A percentile compares a stretch with the other conserved stretches of the same genome.
Evolutionary conservation across 768 basidiomycete genomes (phyloP).

Genomic region (Serpula lacrymans): DNA sequence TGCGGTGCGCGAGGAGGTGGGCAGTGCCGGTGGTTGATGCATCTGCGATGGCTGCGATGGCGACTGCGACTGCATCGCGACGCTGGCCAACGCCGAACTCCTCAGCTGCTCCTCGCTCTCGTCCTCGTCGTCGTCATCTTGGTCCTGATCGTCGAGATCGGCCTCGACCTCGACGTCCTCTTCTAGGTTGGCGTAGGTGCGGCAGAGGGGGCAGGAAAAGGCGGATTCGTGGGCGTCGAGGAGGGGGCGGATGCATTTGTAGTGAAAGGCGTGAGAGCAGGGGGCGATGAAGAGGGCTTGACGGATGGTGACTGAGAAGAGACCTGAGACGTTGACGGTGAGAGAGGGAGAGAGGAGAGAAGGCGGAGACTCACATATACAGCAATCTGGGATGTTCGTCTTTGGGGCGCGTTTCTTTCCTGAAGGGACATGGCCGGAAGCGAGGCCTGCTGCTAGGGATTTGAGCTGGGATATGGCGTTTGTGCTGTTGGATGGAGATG

Average conservation of each 20-base stretch:
- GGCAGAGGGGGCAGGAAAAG: conserved; percentile 93
- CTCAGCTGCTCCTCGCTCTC: conserved; percentile 7
- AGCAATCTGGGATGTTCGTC: conserved; percentile 73
- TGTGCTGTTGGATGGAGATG: conserved; percentile 39
- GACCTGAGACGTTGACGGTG: conserved; percentile 32
- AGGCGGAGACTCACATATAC: conserved; percentile 68
- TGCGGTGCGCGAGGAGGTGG: neutral
- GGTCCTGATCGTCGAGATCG: conserved; percentile 28
- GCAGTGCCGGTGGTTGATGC: neutral
- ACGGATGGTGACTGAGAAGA: conserved; percentile 88
- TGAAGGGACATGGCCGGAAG: conserved; percentile 11
- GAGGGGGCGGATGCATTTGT: conserved; percentile 94
- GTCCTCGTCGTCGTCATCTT: conserved; percentile 11
- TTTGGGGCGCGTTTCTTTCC: conserved; percentile 31
- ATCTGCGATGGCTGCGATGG: neutral
- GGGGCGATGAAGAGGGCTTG: conserved; percentile 98
- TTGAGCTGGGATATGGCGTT: conserved; percentile 80
- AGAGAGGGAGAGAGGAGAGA: conserved; percentile 5
- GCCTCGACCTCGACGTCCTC: conserved; percentile 85
- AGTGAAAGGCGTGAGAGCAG: conserved; percentile 94
- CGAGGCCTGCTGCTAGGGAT: conserved; percentile 49
- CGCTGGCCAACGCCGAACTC: conserved; percentile 19
- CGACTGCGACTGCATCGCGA: neutral
- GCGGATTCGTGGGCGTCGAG: conserved; percentile 86
- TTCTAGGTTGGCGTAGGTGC: conserved; percentile 92